These are phyloP conservation scores for Syncephalastrum racemosum DNA, from an alignment of 371 early-diverging fungal genomes.

Conservation along the genomic window DNA sequence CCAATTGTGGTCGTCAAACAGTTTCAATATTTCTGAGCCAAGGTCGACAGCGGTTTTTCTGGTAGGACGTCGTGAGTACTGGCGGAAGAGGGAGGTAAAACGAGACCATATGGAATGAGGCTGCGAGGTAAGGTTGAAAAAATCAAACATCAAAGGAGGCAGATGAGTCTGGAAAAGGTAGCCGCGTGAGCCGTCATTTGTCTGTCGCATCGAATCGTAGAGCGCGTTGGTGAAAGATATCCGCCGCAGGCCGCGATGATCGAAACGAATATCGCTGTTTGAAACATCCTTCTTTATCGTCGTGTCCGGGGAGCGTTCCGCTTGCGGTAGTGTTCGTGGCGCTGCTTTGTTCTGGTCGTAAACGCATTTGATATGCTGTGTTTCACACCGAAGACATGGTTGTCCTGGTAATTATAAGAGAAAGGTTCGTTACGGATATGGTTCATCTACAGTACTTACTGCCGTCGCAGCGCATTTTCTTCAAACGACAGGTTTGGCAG, in stretches of 20 bases:
- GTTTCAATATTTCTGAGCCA: conserved; percentile 14
- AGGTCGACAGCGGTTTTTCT: conserved; percentile 5
- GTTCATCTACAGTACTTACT: conserved; percentile 14
- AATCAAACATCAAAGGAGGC: conserved; percentile 36
- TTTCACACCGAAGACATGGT: conserved; percentile 22
- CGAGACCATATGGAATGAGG: conserved; percentile 25
- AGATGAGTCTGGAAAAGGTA: conserved; percentile 17
- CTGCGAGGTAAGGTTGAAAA: conserved; percentile 30
- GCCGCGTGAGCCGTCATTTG: conserved; percentile 2
- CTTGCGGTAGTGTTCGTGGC: neutral
- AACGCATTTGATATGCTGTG: conserved; percentile 4
- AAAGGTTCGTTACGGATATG: neutral
- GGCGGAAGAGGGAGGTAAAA: conserved; percentile 15
- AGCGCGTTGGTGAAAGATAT: conserved; percentile 21
- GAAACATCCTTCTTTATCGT: conserved; percentile 10
- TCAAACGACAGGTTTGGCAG: conserved; percentile 24
- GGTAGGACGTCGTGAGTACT: neutral
- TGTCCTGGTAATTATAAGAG: conserved; percentile 13
- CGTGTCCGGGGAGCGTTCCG: conserved; percentile 1
- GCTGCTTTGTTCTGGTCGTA: conserved; percentile 6
- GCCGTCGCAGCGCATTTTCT: conserved; percentile 35
- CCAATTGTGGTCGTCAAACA: conserved; percentile 24
- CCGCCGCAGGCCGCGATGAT: conserved; percentile 8
- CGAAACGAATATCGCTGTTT: conserved; percentile 12
- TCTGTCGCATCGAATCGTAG: conserved; percentile 23